Evolutionary conservation across 495 filamentous ascomycete species (phyloP), one percentile per base, ranked within the genome.

Genomic region (Penicillium odoratum): DNA sequence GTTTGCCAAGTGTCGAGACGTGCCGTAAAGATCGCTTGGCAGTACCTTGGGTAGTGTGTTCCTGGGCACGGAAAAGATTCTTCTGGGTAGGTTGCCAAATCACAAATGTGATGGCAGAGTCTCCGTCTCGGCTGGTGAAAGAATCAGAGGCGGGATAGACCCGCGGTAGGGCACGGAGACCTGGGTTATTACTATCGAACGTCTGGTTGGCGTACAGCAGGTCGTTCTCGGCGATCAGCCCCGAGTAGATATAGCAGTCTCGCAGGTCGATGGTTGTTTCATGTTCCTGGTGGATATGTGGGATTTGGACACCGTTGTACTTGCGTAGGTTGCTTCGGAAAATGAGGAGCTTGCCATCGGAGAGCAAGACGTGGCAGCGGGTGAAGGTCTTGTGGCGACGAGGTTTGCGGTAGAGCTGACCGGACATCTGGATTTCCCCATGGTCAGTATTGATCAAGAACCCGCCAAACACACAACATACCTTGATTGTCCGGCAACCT

Each of bases 181-280:
- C 86, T 5, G 88, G 88, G 36, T 79, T 77, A 57, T 86, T 88
- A 55, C 79, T 81, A 66, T 89, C 88, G 54, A 89, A 89, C 2
- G 86, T 88, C 53, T 83, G 80, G 50, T 89, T 88, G 48, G 83
- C 76, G 61, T 90, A 89, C 3, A 91, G 71, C 25, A 90, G 71
- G 51, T 91, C 88, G 15, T 76, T 78, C 58, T 88, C 86, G 1
- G 87, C 87, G 16, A 88, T 62, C 1, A 90, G 71, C 1, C 88
- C 88, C 11, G 81, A 85, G 68, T 91, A 91, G 53, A 91, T 79
- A 64, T 90, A 91, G 69, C 86, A 90, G 54, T 88, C 84, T 26
- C 75, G 77, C 3, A 91, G 79, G 49, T 87, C 80, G 47, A 90
- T 75, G 1, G 77, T 74, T 9, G 79, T 68, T 53, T 87, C 78